Evolutionary conservation across 2,329 filamentous ascomycete genomes (phyloP), one percentile per base, ranked within the genome.

Genomic region (Aspergillus tamarii): DNA sequence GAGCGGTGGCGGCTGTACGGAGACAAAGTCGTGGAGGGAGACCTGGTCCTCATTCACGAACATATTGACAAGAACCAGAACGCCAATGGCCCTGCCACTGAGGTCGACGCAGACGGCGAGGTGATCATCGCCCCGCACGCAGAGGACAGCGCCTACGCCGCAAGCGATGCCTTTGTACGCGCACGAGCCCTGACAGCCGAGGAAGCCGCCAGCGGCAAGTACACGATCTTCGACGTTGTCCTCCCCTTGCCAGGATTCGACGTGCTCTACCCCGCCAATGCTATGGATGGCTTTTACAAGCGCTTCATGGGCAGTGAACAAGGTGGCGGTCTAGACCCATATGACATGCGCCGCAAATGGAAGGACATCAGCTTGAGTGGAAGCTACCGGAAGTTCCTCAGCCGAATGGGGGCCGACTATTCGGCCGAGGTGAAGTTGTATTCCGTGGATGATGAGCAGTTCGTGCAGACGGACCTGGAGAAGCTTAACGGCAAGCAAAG

Each of bases 191-290:
- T 99, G 16, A 91, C 88, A 2, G 87, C 87, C 5, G 88, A 90
- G n/a, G 95, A 99, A 76, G 91, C 88, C 3, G 84, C 85, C 30
- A 91, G 88, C 67, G 93, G 92, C 12, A 84, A 86, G 63, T 97
- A 90, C 78, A 88, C 85, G 43, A 91, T 99, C 70, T 93, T 91
- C 73, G 95, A 99, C 74, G 76, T 98, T 66, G 94, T 99, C 14
- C 84, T 99, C 2, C 94, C 96, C 3, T 89, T 91, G n/a, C 95
- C 95, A 0, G 95, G 95, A 21, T 97, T 89, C 80, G 93, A 97
- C 70, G 87, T 98, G 45, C 78, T 91, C 41, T 99, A 98, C 74
- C 95, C 95, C 0, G 76, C 84, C 26, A 98, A 99, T 76, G 87
- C 88, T 41, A 88, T 97, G 66, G 92, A 91, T n/a, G 84, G 87